Evolutionary conservation across 2,329 filamentous ascomycete genomes (phyloP).

Genomic region (Sporothrix phasma): DNA sequence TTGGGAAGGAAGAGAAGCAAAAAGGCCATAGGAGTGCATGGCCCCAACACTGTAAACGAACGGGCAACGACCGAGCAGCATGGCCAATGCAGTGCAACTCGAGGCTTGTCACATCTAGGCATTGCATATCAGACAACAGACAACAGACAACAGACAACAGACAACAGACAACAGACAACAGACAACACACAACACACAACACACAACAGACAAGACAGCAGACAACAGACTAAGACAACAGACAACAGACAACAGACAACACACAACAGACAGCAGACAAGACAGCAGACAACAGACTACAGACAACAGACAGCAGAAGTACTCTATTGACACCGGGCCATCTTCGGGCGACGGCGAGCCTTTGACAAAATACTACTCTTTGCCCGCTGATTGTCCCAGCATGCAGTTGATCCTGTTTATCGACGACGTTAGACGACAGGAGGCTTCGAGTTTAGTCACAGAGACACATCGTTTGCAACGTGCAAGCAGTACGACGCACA

Average conservation of each 20-base stretch:
- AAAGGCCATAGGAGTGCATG: not conserved
- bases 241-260: not conserved
- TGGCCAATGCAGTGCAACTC: conserved; percentile 1
- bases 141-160: not conserved
- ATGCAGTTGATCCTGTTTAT: no score
- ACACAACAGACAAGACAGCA: not conserved
- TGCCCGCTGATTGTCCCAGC: no score
- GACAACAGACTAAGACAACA: not conserved
- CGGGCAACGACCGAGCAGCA: not conserved
- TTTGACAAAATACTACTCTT: no score
- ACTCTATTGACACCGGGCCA: not conserved
- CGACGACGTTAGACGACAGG: no score
- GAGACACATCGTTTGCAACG: no score
- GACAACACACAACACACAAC: not conserved
- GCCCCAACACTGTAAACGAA: not conserved
- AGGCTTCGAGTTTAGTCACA: no score
- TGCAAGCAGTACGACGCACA: no score
- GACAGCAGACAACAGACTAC: not conserved
- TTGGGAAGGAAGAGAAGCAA: not conserved
- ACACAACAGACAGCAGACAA: not conserved
- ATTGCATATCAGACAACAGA: not conserved
- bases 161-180: not conserved
- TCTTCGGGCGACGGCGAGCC: not conserved
- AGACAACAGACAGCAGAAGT: not conserved
- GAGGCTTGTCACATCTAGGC: not conserved